These are phyloP conservation scores for Mortierella sp. DNA, from an alignment of 371 early-diverging fungal genomes.

Conservation along the genomic window DNA sequence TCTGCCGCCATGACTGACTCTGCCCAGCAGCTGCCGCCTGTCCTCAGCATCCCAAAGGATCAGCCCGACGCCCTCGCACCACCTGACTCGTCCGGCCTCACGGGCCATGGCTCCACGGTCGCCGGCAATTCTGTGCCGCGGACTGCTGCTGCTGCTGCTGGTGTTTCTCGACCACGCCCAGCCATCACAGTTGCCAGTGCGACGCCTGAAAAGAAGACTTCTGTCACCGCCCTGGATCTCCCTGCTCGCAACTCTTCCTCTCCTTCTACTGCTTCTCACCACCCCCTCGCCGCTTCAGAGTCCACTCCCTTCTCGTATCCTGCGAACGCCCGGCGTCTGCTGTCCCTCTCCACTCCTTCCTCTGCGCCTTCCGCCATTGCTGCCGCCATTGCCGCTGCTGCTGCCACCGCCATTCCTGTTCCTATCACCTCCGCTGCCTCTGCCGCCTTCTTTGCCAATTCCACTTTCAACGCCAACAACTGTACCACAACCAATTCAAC, in stretches of 20 bases:
- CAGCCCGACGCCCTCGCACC: background rate
- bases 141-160: conserved; percentile 13
- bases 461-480: conserved; percentile 4
- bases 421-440: conserved; percentile 14
- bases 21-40: conserved; percentile 2
- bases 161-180: conserved; percentile 1
- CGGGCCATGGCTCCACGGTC: conserved; percentile 8
- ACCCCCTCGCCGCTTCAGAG: too few relatives aligned
- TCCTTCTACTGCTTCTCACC: too few relatives aligned
- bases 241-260: too few relatives aligned
- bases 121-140: conserved; percentile 7
- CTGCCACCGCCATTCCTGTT: conserved; percentile 7
- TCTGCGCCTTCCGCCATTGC: conserved; percentile 5
- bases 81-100: conserved; percentile 4
- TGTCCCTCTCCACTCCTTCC: conserved; percentile 19
- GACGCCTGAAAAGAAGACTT: background rate
- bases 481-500: background rate
- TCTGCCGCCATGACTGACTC: background rate
- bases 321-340: too few relatives aligned
- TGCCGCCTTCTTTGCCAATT: conserved; percentile 14
- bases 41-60: background rate
- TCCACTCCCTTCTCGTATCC: too few relatives aligned
- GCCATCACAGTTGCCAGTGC: conserved; percentile 3
- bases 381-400: too few relatives aligned
- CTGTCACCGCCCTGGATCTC: too few relatives aligned